Conservation (phyloP, 139 green algal genomes). For the Haematococcus lacustris region DNA sequence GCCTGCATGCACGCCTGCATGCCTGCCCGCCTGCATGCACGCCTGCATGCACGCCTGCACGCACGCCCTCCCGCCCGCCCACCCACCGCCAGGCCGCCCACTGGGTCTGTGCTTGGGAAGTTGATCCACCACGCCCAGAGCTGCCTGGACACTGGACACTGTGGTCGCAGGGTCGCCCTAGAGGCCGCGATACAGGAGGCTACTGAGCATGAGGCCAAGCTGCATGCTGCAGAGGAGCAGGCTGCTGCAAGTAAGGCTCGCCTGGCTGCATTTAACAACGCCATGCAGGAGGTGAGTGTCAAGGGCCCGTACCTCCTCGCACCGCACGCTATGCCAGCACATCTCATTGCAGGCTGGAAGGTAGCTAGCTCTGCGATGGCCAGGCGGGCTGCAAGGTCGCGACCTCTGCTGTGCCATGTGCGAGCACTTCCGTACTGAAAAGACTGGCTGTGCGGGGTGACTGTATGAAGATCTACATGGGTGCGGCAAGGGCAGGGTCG, state of each 20-base stretch:
- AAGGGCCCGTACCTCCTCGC: background rate
- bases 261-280: conserved; percentile 26
- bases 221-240: conserved; percentile 18
- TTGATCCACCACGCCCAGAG: background rate
- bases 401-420: too few species aligned
- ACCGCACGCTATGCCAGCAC: background rate
- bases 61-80: too few species aligned
- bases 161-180: too few species aligned
- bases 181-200: conserved; percentile 12
- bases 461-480: too few species aligned
- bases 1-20: too few species aligned
- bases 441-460: too few species aligned
- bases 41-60: too few species aligned
- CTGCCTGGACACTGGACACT: background rate
- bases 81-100: background rate
- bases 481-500: too few species aligned
- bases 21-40: too few species aligned
- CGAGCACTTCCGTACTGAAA: too few species aligned
- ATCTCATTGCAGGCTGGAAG: background rate
- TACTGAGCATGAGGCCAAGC: conserved; percentile 13
- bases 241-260: conserved; percentile 19
- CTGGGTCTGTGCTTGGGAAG: background rate
- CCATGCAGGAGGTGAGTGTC: conserved; percentile 30
- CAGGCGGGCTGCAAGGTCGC: too few species aligned
- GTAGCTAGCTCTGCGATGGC: too few species aligned